phyloP scores from a whole-genome alignment of 179 eudicot species.

The Camellia oleifera region DNA sequence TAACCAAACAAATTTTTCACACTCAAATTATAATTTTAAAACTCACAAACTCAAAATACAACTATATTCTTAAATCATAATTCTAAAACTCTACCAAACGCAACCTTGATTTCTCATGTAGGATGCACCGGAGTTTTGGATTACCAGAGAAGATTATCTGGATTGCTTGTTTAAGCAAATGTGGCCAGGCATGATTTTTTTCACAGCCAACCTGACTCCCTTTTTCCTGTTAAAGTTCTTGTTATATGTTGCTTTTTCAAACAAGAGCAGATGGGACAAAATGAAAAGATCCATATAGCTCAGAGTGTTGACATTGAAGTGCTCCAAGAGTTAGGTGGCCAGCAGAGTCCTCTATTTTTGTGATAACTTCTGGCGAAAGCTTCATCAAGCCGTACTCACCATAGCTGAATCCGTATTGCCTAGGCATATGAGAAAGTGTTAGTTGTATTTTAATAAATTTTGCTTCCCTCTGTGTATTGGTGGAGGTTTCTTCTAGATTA shows the following conservation, averaged over 20 bases:
- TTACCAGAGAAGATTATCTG: constrained; percentile 86
- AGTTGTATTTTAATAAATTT: constrained; percentile 9
- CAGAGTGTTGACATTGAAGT: not conserved
- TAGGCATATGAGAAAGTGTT: not conserved
- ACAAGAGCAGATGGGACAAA: constrained; percentile 4
- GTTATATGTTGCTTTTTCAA: not conserved
- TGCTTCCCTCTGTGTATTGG: not conserved
- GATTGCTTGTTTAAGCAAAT: constrained; percentile 75
- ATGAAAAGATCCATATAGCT: not conserved
- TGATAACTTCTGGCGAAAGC: not conserved
- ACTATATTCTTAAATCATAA: no score
- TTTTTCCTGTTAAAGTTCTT: not conserved
- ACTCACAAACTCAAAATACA: no score
- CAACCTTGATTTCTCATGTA: constrained; percentile 28
- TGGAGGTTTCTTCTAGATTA: not conserved
- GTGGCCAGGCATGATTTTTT: constrained; percentile 62
- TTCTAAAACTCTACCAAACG: no score
- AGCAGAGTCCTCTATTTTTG: not conserved
- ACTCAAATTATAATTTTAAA: no score
- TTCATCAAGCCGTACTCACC: not conserved
- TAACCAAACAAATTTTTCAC: no score
- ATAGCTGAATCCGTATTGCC: not conserved
- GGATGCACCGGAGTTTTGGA: constrained; percentile 99
- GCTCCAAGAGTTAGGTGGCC: constrained; percentile 4
- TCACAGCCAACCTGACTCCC: not conserved